phyloP scores from a whole-genome alignment of 257 asterid genomes.

The Schizonepeta tenuifolia region DNA sequence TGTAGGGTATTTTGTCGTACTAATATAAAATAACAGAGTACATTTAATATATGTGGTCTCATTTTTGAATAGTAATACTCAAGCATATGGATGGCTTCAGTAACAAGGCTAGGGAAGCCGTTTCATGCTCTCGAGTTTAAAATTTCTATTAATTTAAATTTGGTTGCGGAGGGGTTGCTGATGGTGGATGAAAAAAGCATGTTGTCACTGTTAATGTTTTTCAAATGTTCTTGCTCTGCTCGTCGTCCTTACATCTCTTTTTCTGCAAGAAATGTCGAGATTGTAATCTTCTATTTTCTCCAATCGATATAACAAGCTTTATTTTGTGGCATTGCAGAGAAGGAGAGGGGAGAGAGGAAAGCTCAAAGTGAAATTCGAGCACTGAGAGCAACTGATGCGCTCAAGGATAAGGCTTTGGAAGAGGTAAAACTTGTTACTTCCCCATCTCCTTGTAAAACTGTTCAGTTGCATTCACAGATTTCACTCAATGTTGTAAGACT shows the following conservation, averaged over 20 bases:
- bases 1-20: too few species aligned
- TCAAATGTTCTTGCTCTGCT: conserved; percentile 12
- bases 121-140: too few species aligned
- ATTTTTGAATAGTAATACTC: background rate
- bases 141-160: too few species aligned
- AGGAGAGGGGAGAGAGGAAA: conserved; percentile 61
- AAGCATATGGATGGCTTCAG: background rate
- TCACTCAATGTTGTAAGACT: background rate
- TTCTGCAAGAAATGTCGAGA: too few species aligned
- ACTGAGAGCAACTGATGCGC: conserved; percentile 59
- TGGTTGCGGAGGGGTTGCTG: too few species aligned
- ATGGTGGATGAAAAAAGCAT: background rate
- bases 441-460: background rate
- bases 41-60: too few species aligned
- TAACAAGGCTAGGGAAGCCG: background rate
- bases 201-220: conserved; percentile 1
- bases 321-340: conserved; percentile 53
- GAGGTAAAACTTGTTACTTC: conserved; percentile 50
- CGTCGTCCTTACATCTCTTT: too few species aligned
- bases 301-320: background rate
- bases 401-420: conserved; percentile 78
- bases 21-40: too few species aligned
- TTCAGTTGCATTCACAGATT: background rate
- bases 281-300: too few species aligned
- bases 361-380: conserved; percentile 80